Conservation (phyloP, 306 rosid species). For the Rosa multiflora region DNA sequence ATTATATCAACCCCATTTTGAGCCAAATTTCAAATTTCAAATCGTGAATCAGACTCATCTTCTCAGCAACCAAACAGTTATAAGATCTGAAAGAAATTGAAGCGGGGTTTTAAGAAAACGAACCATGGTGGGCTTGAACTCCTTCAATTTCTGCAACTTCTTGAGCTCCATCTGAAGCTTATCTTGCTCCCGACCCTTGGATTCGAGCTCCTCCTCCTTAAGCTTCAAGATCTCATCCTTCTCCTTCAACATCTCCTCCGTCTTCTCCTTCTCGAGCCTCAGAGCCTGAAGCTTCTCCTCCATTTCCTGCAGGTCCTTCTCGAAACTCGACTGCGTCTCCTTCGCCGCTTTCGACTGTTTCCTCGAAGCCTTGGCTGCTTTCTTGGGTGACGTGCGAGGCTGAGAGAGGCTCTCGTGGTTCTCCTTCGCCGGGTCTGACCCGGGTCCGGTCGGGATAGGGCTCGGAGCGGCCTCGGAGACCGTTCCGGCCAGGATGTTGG, state of each 20-base stretch:
- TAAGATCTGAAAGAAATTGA: background rate
- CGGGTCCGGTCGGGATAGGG: conserved; percentile 8
- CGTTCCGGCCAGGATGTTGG: conserved; percentile 34
- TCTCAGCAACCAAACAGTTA: too few relatives aligned
- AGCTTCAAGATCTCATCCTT: conserved; percentile 69
- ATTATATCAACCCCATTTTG: background rate
- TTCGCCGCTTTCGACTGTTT: conserved; percentile 40
- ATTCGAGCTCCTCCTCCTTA: conserved; percentile 72
- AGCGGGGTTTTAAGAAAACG: background rate
- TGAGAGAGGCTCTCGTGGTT: conserved; percentile 44
- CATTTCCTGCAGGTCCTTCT: conserved; percentile 75
- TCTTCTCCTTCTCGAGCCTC: conserved; percentile 77
- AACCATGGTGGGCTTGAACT: conserved; percentile 88
- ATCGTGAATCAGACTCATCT: background rate
- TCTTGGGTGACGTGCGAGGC: conserved; percentile 43
- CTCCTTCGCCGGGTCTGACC: conserved; percentile 34
- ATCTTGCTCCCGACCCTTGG: conserved; percentile 54
- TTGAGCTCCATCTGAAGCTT: conserved; percentile 78
- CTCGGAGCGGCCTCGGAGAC: conserved; percentile 22
- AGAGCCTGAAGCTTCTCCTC: conserved; percentile 62
- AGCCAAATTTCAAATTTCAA: background rate
- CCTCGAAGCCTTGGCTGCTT: conserved; percentile 49
- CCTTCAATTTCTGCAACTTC: conserved; percentile 80
- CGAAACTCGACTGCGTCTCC: conserved; percentile 39
- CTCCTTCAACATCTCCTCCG: conserved; percentile 70